phyloP scores from a whole-genome alignment of 2,329 filamentous ascomycete genomes.

The Neurospora crassa region DNA sequence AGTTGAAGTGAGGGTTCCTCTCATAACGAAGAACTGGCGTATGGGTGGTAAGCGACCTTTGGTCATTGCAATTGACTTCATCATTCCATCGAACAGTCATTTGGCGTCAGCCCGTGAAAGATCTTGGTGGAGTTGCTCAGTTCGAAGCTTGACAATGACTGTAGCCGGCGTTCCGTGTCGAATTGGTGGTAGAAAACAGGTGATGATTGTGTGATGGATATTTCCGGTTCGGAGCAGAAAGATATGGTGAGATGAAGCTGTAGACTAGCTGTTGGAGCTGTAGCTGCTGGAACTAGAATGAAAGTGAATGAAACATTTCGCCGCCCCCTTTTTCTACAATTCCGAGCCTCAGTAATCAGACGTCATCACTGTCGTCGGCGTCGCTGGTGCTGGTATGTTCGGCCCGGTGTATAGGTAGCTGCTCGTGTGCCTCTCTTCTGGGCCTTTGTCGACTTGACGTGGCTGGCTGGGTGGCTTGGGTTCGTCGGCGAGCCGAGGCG shows the following conservation, averaged over 20 bases:
- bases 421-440: not conserved
- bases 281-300: not conserved
- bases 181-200: not conserved
- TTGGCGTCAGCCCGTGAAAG: not conserved
- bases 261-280: not conserved
- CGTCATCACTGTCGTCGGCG: not conserved
- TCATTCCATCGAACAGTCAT: not conserved
- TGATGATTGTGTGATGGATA: not conserved
- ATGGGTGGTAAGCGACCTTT: not conserved
- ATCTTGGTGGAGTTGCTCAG: not conserved
- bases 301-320: not conserved
- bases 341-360: not conserved
- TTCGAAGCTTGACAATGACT: not conserved
- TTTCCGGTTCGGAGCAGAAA: not conserved
- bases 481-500: not conserved
- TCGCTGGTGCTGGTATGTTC: not conserved
- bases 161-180: not conserved
- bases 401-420: not conserved
- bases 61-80: not conserved
- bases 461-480: not conserved
- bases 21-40: not conserved
- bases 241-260: not conserved
- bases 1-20: not conserved
- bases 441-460: not conserved
- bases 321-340: not conserved